These are phyloP conservation scores for Tuber borchii DNA, from an alignment of 495 filamentous ascomycete genomes.

Conservation along the genomic window DNA sequence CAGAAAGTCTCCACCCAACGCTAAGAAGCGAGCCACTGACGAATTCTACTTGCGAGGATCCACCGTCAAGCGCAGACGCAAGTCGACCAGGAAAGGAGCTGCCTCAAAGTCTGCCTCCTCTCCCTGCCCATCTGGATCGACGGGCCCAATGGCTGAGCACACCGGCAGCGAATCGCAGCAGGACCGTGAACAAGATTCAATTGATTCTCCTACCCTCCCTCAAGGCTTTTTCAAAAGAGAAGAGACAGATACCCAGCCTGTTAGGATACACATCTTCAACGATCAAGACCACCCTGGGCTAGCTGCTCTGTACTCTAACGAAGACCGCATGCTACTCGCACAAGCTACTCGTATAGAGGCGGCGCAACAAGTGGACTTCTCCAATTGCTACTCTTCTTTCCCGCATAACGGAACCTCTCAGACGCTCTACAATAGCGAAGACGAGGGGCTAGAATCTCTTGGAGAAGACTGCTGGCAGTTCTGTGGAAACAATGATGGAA, in stretches of 20 bases:
- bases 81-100: slow-evolving; percentile 30
- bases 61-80: slow-evolving; percentile 24
- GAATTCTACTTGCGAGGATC: slow-evolving; percentile 17
- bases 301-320: neutral
- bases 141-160: neutral
- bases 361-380: slow-evolving; percentile 13
- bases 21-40: slow-evolving; percentile 23
- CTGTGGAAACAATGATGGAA: slow-evolving; percentile 7
- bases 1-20: slow-evolving; percentile 43
- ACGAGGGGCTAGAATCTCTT: neutral
- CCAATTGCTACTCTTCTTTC: slow-evolving; percentile 29
- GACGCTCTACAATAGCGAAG: slow-evolving; percentile 30
- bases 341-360: neutral
- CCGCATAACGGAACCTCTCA: slow-evolving; percentile 19
- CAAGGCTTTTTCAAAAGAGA: neutral
- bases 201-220: neutral
- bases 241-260: slow-evolving; percentile 1
- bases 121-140: slow-evolving; percentile 4
- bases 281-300: neutral
- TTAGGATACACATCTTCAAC: neutral
- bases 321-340: neutral
- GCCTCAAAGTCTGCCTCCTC: slow-evolving; percentile 10
- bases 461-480: neutral
- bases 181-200: neutral
- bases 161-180: neutral